Base-by-base conservation (phyloP, 352 stramenopile species). In the Thalassiosira sp. region DNA sequence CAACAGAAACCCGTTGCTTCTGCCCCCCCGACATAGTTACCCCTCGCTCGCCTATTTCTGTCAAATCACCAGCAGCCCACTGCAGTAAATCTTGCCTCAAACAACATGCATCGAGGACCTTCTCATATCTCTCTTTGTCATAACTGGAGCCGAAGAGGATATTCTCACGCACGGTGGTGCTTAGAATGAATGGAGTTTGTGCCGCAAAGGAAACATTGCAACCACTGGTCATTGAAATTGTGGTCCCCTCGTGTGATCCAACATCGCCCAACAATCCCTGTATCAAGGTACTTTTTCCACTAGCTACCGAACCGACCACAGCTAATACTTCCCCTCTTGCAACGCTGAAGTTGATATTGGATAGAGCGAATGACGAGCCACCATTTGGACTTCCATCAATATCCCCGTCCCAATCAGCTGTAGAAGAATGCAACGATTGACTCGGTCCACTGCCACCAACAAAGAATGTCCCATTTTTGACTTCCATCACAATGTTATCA, bases 1-100 rank as follows among this genome's bases (percentile, higher is more conserved):
- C 90, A 6, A 96, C 43, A 2, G 71, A 88, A 0, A 96, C 63
- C n/a, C 92, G 81, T 66, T 90, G 82, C 64, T 93, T 93, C 71
- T 96, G 84, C 0, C 97, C 97, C 5, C 97, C 97, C 31, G 88
- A 97, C 1, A 99, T 81, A 70, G 98, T 99, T 33, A 99, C 97
- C 0, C 97, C 97, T 59, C 97, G 33, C 61, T 93, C 86, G 0
- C 87, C 92, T 67, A 96, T 94, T 81, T 95, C 86, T 18, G 90
- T 94, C 24, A 82, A 31, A 64, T 96, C 91, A 0, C 81, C 74
- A 6, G 72, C 54, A 48, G 81, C 62, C 2, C 95, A 72, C 52
- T 88, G 78, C 49, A 82, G 62, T 48, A 95, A 65, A 72, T 96
- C 92, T 10, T 58, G 24, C 8, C 52, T 16, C 15, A 96, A 67